Evolutionary conservation across 1,139 yeast genomes (phyloP).

Genomic region (Pichia sp.): DNA sequence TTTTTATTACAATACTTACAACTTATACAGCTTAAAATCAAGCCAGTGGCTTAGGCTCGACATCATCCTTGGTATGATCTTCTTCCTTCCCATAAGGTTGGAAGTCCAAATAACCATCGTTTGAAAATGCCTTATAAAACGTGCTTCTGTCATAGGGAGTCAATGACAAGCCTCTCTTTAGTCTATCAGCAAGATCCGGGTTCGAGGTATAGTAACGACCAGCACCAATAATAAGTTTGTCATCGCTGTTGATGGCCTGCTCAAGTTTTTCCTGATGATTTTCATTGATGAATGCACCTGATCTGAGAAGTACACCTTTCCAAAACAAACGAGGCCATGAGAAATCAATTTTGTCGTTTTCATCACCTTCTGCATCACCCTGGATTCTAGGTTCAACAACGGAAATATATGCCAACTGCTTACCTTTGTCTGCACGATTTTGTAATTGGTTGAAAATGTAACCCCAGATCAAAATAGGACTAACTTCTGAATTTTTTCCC

Average conservation of each 20-base stretch:
- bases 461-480: constrained; percentile 38
- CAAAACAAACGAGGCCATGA: constrained; percentile 36
- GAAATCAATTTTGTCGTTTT: constrained; percentile 9
- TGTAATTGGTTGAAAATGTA: constrained; percentile 39
- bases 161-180: constrained; percentile 36
- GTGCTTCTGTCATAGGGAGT: constrained; percentile 30
- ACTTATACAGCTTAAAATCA: no score
- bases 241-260: constrained; percentile 26
- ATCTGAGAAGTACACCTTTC: constrained; percentile 45
- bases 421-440: constrained; percentile 38
- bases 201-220: constrained; percentile 39
- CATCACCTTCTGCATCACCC: constrained; percentile 11
- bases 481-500: constrained; percentile 34
- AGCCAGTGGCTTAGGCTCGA: constrained; percentile 4
- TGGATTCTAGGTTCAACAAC: constrained; percentile 38
- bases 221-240: constrained; percentile 37
- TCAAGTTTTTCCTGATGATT: constrained; percentile 13
- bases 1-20: no score
- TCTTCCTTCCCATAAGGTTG: constrained; percentile 22
- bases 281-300: constrained; percentile 40
- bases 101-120: constrained; percentile 26
- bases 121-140: constrained; percentile 25
- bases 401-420: constrained; percentile 40
- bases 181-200: constrained; percentile 40
- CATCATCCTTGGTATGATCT: constrained; percentile 12